Percentiles rank a stretch among this genome's conserved stretches.
Evolutionary conservation across 768 basidiomycete genomes (phyloP).

Genomic region (Russula sp.): DNA sequence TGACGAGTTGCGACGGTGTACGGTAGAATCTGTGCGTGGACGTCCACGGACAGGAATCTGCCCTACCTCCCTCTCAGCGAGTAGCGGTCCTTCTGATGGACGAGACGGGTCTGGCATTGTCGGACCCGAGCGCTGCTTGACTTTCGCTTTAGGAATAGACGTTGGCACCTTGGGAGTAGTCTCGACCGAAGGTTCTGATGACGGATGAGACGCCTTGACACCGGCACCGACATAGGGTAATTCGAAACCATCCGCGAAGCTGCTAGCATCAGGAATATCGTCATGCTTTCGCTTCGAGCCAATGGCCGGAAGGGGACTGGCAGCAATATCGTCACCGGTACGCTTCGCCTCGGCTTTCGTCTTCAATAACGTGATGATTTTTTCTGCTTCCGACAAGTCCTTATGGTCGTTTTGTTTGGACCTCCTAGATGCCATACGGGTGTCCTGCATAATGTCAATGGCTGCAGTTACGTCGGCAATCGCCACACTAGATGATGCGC

Average conservation of each 20-base stretch:
- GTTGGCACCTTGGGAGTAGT: constrained; percentile 4
- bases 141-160: background rate
- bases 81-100: constrained; percentile 1
- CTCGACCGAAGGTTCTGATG: background rate
- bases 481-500: constrained; percentile 44
- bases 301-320: constrained; percentile 22
- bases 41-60: constrained; percentile 19
- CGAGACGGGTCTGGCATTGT: background rate
- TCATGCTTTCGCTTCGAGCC: constrained; percentile 42
- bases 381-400: constrained; percentile 32
- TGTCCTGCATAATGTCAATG: constrained; percentile 39
- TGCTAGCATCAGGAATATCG: constrained; percentile 34
- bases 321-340: constrained; percentile 16
- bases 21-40: constrained; percentile 11
- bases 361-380: constrained; percentile 18
- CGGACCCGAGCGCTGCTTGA: constrained; percentile 9
- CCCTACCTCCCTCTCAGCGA: constrained; percentile 1
- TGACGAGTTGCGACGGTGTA: constrained; percentile 9
- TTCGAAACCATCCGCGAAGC: constrained; percentile 32
- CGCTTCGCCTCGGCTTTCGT: constrained; percentile 36
- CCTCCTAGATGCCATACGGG: constrained; percentile 25
- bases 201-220: constrained; percentile 24
- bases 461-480: constrained; percentile 42
- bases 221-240: constrained; percentile 40
- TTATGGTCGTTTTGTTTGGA: constrained; percentile 33